Evolutionary conservation across 208 protist species (phyloP).

Genomic region (Leishmania tarentolae): DNA sequence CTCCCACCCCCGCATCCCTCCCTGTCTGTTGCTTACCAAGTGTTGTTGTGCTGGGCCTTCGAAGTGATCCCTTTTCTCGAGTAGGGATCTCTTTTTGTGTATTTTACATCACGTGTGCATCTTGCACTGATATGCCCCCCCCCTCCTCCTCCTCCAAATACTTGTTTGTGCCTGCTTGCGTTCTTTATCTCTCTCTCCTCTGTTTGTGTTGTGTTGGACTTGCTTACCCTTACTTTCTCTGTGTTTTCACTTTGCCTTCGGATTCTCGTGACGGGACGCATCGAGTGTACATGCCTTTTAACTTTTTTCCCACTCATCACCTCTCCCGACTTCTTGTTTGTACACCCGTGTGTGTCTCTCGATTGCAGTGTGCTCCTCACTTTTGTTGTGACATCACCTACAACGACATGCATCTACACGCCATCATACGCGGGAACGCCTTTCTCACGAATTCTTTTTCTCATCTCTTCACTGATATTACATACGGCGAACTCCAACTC

Average conservation of each 20-base stretch:
- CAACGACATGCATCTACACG: background rate
- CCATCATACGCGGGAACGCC: background rate
- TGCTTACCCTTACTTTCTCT: background rate
- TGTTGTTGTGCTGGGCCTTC: background rate
- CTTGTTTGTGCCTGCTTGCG: background rate
- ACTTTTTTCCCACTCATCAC: background rate
- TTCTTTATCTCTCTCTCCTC: background rate
- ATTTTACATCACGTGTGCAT: background rate
- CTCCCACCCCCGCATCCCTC: background rate
- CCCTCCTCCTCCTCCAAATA: background rate
- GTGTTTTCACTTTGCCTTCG: background rate
- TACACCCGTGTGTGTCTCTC: background rate
- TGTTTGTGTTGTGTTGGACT: background rate
- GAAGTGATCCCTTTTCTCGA: background rate
- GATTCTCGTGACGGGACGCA: background rate
- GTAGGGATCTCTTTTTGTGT: background rate
- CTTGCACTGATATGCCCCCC: background rate
- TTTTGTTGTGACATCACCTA: background rate
- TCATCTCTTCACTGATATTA: slow-evolving; percentile 7
- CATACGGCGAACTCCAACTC: background rate
- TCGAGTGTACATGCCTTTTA: background rate
- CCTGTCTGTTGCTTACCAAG: background rate
- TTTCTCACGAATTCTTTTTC: background rate
- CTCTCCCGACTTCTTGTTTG: background rate
- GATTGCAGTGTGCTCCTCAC: background rate